Evolutionary conservation across 2,329 filamentous ascomycete species (phyloP), one percentile per base, ranked within the genome.

Genomic region (Cytospora paraplurivora): DNA sequence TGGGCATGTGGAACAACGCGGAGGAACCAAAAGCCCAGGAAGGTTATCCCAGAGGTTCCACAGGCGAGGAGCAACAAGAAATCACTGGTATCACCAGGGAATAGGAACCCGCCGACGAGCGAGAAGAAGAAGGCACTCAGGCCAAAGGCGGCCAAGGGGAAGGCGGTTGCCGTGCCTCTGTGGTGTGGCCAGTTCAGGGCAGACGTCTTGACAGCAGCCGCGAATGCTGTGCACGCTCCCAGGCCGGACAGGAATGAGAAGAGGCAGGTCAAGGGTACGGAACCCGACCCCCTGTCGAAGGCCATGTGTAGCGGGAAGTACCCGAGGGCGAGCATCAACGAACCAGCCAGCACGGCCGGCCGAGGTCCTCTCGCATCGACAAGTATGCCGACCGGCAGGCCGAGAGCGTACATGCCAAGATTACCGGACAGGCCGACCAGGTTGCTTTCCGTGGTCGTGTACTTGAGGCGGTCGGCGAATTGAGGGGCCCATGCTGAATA

Each of bases 401-500:
- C 95, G 72, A 92, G 84, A 8, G 88, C 88, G 77, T 98, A 98
- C 92, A 97, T 97, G 72, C 94, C 94, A 72, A 98, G 78, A 72
- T 94, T 94, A n/a, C 88, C 91, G 54, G 86, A 84, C n/a, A 90
- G 82, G 51, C 91, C 93, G 73, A 99, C 93, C 68, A 98, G 77
- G 76, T 99, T 98, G 76, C 87, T 93, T 76, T 97, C 84, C 3
- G 94, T 98, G n/a, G 95, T 90, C 15, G 93, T 93, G 66, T 98
- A 85, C 73, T 90, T 88, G 70, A 99, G 82, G 70, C 86, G 88
- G 72, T 96, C 88, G 56, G 93, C 93, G 73, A 97, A 97, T 77
- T 97, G 93, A 21, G 95, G 95, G 15, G 92, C 93, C 93, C 95
- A 99, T 77, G 94, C 94, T 62, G 93, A 97, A 78, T 97, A 99